A percentile compares a stretch with the other conserved stretches of the same genome.
phyloP scores from a whole-genome alignment of 2,329 filamentous ascomycete species.

The Neospermospora avenae region DNA sequence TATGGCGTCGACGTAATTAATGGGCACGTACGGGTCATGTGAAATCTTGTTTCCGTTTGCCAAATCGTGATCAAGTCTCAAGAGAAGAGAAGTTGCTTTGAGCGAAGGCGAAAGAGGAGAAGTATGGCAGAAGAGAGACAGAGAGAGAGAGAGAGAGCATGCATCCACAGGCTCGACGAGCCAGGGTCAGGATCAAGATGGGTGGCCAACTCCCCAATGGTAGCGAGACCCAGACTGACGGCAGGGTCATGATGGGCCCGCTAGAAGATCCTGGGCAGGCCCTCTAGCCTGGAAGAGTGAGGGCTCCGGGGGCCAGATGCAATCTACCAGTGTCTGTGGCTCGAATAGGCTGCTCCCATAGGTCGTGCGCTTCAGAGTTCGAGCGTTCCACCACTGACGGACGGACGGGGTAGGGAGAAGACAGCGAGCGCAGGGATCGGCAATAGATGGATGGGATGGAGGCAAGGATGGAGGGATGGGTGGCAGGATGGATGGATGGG shows the following conservation, averaged over 20 bases:
- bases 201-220: neutral
- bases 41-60: neutral
- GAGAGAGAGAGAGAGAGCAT: neutral
- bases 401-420: neutral
- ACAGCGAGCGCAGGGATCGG: neutral
- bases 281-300: neutral
- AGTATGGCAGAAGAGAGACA: neutral
- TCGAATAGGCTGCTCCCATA: neutral
- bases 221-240: neutral
- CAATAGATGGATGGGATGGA: neutral
- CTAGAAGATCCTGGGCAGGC: neutral
- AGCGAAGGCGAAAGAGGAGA: neutral
- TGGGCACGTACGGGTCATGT: neutral
- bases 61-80: neutral
- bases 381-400: neutral
- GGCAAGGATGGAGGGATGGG: neutral
- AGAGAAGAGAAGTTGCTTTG: neutral
- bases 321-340: constrained; percentile 2
- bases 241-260: neutral
- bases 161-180: neutral
- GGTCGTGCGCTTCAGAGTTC: neutral
- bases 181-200: neutral
- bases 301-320: neutral
- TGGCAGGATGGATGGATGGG: neutral
- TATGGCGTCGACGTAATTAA: neutral